Base-by-base conservation (phyloP, 306 rosid genomes). In the Gynostemma pentaphyllum region DNA sequence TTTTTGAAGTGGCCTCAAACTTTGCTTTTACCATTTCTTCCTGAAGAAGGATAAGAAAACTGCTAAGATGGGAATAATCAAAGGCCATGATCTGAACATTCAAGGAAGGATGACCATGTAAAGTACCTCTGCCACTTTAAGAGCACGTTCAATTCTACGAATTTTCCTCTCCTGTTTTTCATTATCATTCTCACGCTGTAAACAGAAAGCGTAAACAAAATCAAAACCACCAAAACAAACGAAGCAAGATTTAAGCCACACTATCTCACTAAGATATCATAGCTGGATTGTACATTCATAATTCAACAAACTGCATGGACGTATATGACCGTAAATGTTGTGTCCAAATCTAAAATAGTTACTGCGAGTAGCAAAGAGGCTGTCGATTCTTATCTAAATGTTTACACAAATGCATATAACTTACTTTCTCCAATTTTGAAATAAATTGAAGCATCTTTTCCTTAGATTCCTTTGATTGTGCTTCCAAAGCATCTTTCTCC, bases 11-110 rank as follows among this genome's bases (percentile, higher is more conserved):
- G 65, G 83, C 92, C 75, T 91, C 96, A 45, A 76, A 63, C 82
- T 87, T 91, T 16, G 89, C 92, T 80, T 82, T 91, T 56, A 85
- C 13, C 95, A 87, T 80, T 75, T 91, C 96, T 79, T 87, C 96
- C 97, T 91, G 68, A 71, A 36, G 72, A 26, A n/a, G 28, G 27
- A 64, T 74, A 16, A 75, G 69, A 73, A 64, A 62, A 44, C 68
- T 27, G 29, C 12, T 9, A 45, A 64, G 40, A 29, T 27, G 45
- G 28, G 1, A 64, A 44, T 39, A 45, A 45, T 26, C 54, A n/a
- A 16, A 42, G 44, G n/a, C 53, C 68, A 64, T 64, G 30, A 28
- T 18, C 44, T 64, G 28, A 36, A 45, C 26, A 4, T 27, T 15
- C n/a, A n/a, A 5, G 26, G 40, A 15, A 15, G 67, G 72, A 74